These are phyloP conservation scores for Talaromyces atroroseus DNA, from an alignment of 2,329 filamentous ascomycete genomes.

Conservation along the genomic window DNA sequence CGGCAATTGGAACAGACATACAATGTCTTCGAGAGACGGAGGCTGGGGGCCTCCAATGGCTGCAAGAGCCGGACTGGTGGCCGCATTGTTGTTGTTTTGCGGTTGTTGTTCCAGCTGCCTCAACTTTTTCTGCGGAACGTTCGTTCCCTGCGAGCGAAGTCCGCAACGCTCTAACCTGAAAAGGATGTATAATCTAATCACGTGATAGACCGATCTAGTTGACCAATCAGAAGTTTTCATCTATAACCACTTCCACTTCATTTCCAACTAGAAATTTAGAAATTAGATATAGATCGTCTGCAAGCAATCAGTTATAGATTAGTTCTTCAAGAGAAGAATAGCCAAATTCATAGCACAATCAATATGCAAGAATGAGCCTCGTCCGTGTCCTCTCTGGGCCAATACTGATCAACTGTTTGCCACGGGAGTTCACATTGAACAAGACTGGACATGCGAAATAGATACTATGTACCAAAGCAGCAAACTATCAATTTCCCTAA, in stretches of 20 bases:
- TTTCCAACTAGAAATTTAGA: too few species aligned
- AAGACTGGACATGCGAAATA: too few species aligned
- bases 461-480: too few species aligned
- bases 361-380: too few species aligned
- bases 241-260: not conserved
- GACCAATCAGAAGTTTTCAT: not conserved
- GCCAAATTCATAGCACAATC: too few species aligned
- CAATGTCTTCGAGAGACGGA: slow-evolving; percentile 22
- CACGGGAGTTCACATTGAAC: too few species aligned
- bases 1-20: slow-evolving; percentile 39
- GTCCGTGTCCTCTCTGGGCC: too few species aligned
- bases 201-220: not conserved
- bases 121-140: slow-evolving; percentile 2
- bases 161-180: not conserved
- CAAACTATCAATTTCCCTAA: too few species aligned
- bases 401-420: too few species aligned
- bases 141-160: not conserved
- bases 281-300: too few species aligned
- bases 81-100: slow-evolving; percentile 30
- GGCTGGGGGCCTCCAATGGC: slow-evolving; percentile 28
- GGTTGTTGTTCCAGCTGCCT: not conserved
- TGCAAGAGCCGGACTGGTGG: slow-evolving; percentile 32
- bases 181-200: not conserved
- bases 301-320: too few species aligned
- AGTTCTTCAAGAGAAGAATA: too few species aligned